Conservation (phyloP, 2,329 filamentous ascomycete genomes). For the Nemania diffusa region DNA sequence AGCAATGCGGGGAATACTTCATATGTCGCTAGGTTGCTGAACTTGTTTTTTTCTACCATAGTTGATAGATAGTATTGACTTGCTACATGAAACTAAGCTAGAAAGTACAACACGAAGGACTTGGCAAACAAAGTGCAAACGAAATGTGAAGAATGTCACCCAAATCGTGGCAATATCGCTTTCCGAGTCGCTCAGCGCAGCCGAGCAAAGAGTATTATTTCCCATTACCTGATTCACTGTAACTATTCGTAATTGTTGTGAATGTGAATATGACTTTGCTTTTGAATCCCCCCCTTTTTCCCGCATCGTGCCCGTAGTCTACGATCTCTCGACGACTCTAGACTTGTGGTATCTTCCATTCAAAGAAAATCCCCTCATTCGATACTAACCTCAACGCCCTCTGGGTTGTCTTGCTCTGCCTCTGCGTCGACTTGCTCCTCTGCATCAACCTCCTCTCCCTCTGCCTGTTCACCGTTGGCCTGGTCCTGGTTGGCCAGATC, state of each 20-base stretch:
- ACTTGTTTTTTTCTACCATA: neutral
- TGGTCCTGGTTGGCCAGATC: constrained; percentile 3
- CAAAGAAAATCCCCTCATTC: neutral
- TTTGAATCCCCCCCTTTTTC: neutral
- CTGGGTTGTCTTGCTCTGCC: neutral
- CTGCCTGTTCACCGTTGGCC: neutral
- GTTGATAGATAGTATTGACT: neutral
- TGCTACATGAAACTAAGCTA: neutral
- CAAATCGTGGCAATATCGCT: neutral
- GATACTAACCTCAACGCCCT: constrained; percentile 9
- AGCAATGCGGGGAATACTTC: neutral
- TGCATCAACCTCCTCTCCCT: neutral
- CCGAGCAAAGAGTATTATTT: neutral
- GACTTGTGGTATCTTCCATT: neutral
- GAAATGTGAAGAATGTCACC: neutral
- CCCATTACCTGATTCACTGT: neutral
- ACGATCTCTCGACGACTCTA: neutral
- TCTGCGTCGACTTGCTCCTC: neutral
- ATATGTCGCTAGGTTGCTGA: neutral
- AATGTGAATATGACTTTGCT: neutral
- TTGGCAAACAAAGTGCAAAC: neutral
- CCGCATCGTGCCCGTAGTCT: neutral
- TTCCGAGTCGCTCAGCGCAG: constrained; percentile 15
- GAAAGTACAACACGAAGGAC: neutral
- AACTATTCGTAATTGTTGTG: neutral